A percentile compares a stretch with the other conserved stretches of the same genome.
These are phyloP conservation scores for Zygoascus biomembranicola DNA, from an alignment of 805 yeast genomes.

Conservation along the genomic window DNA sequence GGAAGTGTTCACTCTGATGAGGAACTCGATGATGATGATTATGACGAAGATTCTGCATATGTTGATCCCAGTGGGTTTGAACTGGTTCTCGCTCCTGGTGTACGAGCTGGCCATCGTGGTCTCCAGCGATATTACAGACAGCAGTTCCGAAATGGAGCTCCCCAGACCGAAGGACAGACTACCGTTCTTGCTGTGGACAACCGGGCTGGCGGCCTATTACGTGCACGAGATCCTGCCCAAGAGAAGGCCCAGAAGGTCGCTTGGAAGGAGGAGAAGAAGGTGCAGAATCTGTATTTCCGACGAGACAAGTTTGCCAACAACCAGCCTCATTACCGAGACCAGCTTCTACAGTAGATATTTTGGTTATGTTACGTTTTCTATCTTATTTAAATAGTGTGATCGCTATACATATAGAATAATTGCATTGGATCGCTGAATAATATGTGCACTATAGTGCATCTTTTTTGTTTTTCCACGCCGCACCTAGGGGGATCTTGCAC, in stretches of 20 bases:
- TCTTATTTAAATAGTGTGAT: neutral
- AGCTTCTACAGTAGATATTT: conserved; percentile 39
- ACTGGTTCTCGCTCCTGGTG: conserved; percentile 68
- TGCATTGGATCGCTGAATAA: neutral
- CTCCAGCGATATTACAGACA: conserved; percentile 66
- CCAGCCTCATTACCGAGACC: conserved; percentile 81
- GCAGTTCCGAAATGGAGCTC: conserved; percentile 42
- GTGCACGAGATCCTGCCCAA: conserved; percentile 30
- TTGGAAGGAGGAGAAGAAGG: conserved; percentile 49
- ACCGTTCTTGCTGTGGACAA: conserved; percentile 69
- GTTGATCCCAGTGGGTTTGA: conserved; percentile 56
- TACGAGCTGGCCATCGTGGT: conserved; percentile 74
- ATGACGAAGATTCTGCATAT: conserved; percentile 29
- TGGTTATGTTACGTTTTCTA: neutral
- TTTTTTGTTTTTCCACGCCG: no score
- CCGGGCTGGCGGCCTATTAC: conserved; percentile 22
- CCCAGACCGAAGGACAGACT: conserved; percentile 54
- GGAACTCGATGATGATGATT: conserved; percentile 19
- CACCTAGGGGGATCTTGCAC: no score
- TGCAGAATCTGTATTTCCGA: conserved; percentile 33
- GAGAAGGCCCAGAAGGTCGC: conserved; percentile 47
- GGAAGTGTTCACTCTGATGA: conserved; percentile 25
- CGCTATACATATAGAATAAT: neutral
- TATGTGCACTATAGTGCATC: no score
- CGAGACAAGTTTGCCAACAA: conserved; percentile 66